Conservation (phyloP, 768 basidiomycete species). For the Porpolomopsis calyptriformis region DNA sequence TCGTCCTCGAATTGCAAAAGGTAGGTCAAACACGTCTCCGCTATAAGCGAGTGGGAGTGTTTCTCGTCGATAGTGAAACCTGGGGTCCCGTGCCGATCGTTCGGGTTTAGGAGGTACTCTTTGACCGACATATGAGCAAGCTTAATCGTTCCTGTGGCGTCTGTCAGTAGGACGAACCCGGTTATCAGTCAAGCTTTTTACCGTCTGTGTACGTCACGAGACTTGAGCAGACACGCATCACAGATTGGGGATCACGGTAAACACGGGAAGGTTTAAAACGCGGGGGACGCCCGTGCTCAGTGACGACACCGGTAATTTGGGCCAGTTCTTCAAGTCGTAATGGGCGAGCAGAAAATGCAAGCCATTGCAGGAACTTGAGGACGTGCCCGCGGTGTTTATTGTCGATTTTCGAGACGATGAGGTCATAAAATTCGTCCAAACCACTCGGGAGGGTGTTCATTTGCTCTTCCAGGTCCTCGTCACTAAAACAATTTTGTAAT, state of each 20-base stretch:
- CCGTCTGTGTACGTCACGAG: background rate
- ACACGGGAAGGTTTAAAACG: background rate
- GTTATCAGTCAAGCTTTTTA: background rate
- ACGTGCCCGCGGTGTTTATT: background rate
- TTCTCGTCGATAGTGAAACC: background rate
- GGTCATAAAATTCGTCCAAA: constrained; percentile 1
- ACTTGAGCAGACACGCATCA: background rate
- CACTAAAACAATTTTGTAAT: background rate
- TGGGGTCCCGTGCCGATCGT: background rate
- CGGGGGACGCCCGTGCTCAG: background rate
- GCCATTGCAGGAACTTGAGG: constrained; percentile 1
- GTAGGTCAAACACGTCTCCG: constrained; percentile 1
- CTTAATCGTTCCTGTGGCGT: background rate
- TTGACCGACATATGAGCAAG: background rate
- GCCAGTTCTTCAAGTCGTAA: background rate
- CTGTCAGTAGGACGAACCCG: background rate
- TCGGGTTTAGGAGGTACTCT: background rate
- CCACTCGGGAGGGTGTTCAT: background rate
- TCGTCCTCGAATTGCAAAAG: constrained; percentile 29
- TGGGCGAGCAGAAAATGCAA: background rate
- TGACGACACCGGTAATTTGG: background rate
- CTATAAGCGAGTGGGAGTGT: background rate
- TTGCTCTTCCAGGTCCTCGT: background rate
- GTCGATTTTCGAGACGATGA: background rate
- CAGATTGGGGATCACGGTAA: background rate